These are phyloP conservation scores for Rhodosporidiobolus odoratus DNA, from an alignment of 768 basidiomycete genomes.

Conservation along the genomic window DNA sequence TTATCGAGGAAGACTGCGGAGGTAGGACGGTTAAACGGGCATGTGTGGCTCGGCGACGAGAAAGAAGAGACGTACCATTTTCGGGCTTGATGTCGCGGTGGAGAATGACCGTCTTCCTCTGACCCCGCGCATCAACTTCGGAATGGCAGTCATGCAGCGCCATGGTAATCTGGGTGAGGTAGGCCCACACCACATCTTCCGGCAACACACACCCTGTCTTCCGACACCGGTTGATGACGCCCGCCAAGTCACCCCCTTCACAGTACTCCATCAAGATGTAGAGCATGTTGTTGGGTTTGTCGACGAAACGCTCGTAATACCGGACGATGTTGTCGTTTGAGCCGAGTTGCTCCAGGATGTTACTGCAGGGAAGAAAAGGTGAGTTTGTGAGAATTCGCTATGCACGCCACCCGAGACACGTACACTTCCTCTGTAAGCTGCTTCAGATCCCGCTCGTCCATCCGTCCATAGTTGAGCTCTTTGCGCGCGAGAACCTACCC, in stretches of 20 bases:
- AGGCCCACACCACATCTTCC: slow-evolving; percentile 92
- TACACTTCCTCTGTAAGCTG: slow-evolving; percentile 98
- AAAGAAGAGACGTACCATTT: slow-evolving; percentile 61
- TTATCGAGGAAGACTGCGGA: slow-evolving; percentile 78
- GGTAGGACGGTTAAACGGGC: not conserved
- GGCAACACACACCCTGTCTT: slow-evolving; percentile 48
- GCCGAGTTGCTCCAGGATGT: slow-evolving; percentile 90
- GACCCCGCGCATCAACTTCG: slow-evolving; percentile 36
- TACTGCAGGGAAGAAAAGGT: slow-evolving; percentile 53
- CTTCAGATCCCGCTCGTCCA: slow-evolving; percentile 91
- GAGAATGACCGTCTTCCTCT: slow-evolving; percentile 54
- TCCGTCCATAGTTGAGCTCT: slow-evolving; percentile 93
- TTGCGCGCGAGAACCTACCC: slow-evolving; percentile 47
- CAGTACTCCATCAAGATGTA: slow-evolving; percentile 99
- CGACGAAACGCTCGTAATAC: slow-evolving; percentile 83
- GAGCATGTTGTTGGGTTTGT: slow-evolving; percentile 79
- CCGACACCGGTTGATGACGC: slow-evolving; percentile 62
- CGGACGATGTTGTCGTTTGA: slow-evolving; percentile 89
- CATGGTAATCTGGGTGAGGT: slow-evolving; percentile 84
- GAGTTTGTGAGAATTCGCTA: not conserved
- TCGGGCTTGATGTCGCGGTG: slow-evolving; percentile 97
- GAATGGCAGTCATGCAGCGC: slow-evolving; percentile 85
- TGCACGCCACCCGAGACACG: slow-evolving; percentile 46
- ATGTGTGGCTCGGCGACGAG: too few relatives aligned
- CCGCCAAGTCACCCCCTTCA: slow-evolving; percentile 88